These are phyloP conservation scores for Phaffomyces thermotolerans DNA, from an alignment of 805 yeast genomes.

Conservation along the genomic window DNA sequence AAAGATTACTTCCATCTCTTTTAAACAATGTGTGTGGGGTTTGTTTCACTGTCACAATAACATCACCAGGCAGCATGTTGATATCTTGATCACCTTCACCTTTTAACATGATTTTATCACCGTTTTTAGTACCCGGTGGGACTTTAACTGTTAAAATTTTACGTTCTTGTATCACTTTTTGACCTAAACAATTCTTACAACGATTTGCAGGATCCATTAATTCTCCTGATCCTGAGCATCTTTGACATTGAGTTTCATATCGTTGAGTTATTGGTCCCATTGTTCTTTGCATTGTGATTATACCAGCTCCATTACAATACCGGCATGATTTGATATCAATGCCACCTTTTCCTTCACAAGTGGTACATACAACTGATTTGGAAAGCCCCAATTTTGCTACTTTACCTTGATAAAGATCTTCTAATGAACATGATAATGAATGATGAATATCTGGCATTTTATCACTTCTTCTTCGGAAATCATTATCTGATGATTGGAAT, in stretches of 20 bases:
- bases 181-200: conserved; percentile 38
- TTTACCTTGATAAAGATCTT: conserved; percentile 55
- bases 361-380: conserved; percentile 39
- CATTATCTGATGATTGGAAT: no score
- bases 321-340: conserved; percentile 24
- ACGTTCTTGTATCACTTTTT: conserved; percentile 39
- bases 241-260: conserved; percentile 36
- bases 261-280: conserved; percentile 40
- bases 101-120: conserved; percentile 44
- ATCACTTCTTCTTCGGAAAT: conserved; percentile 5
- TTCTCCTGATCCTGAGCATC: conserved; percentile 37
- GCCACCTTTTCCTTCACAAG: conserved; percentile 51
- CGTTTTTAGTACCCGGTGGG: conserved; percentile 48
- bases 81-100: conserved; percentile 63
- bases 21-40: conserved; percentile 27
- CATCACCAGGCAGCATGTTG: conserved; percentile 58
- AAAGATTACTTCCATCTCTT: conserved; percentile 39
- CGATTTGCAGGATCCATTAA: conserved; percentile 25
- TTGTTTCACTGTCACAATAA: conserved; percentile 46
- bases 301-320: conserved; percentile 37
- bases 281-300: conserved; percentile 31
- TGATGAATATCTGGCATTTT: conserved; percentile 54
- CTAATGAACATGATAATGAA: conserved; percentile 42
- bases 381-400: conserved; percentile 46
- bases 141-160: conserved; percentile 47